These are phyloP conservation scores for Pelargonium citronellum DNA, from an alignment of 441 rosid species.

Conservation along the genomic window DNA sequence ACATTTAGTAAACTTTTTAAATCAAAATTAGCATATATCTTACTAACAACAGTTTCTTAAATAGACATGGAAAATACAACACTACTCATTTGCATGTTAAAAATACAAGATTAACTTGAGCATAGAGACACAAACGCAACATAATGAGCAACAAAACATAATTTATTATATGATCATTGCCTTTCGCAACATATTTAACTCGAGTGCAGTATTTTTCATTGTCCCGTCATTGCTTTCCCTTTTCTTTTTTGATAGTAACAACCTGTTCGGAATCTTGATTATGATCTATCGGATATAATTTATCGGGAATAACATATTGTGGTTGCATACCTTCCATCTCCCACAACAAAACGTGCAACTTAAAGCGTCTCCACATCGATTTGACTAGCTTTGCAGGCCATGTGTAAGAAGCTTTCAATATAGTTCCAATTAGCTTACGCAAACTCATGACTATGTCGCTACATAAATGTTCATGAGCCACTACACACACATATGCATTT, in stretches of 20 bases:
- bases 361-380: background rate
- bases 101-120: no score
- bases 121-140: no score
- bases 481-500: no score
- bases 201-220: background rate
- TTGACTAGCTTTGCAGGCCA: background rate
- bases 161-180: no score
- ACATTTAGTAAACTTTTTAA: no score
- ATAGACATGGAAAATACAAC: no score
- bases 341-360: background rate
- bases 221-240: background rate
- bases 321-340: slow-evolving; percentile 6
- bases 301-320: background rate
- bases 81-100: no score
- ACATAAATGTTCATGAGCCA: background rate
- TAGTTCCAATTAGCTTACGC: background rate
- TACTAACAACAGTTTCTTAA: no score
- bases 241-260: background rate
- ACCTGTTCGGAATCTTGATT: background rate
- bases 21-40: no score
- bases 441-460: background rate
- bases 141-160: no score
- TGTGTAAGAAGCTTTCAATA: background rate
- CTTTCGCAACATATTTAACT: background rate
- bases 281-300: background rate